Evolutionary conservation across 148 eudicot species (phyloP).

Genomic region (Fagopyrum esculentum): DNA sequence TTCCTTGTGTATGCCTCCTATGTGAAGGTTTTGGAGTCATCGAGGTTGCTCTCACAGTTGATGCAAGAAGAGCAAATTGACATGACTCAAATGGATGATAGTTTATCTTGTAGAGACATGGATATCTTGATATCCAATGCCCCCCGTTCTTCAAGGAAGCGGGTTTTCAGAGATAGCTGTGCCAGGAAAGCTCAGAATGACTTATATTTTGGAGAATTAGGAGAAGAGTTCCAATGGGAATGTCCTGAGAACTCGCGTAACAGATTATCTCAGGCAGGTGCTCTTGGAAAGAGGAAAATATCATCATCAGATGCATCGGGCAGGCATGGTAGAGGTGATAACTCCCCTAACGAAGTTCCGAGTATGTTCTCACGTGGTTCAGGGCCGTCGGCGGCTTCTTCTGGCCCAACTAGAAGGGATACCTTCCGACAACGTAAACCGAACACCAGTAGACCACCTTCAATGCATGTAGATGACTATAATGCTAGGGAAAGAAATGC

Average conservation of each 20-base stretch:
- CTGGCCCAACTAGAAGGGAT: conserved; percentile 72
- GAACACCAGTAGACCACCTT: conserved; percentile 95
- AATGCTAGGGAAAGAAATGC: conserved; percentile 91
- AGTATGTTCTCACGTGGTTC: conserved; percentile 48
- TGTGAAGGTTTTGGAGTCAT: conserved; percentile 56
- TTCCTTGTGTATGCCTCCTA: neutral
- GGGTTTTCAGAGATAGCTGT: conserved; percentile 42
- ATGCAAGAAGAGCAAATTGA: conserved; percentile 45
- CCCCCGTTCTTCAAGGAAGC: conserved; percentile 47
- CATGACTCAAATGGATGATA: conserved; percentile 29
- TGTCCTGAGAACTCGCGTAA: conserved; percentile 88
- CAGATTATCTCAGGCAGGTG: conserved; percentile 58
- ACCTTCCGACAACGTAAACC: conserved; percentile 89
- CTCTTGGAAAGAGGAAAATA: conserved; percentile 60
- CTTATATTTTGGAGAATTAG: conserved; percentile 34
- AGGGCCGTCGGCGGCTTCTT: conserved; percentile 36
- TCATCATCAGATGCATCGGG: conserved; percentile 52
- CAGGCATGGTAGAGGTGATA: conserved; percentile 77
- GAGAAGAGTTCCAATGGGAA: conserved; percentile 76
- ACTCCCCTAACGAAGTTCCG: conserved; percentile 35
- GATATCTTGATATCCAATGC: conserved; percentile 24
- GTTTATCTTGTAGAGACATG: conserved; percentile 22
- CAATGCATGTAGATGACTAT: conserved; percentile 98
- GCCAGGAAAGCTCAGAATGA: conserved; percentile 55
- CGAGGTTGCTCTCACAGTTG: conserved; percentile 39